Conservation (phyloP, 208 protist species). For the Leishmania mexicana region DNA sequence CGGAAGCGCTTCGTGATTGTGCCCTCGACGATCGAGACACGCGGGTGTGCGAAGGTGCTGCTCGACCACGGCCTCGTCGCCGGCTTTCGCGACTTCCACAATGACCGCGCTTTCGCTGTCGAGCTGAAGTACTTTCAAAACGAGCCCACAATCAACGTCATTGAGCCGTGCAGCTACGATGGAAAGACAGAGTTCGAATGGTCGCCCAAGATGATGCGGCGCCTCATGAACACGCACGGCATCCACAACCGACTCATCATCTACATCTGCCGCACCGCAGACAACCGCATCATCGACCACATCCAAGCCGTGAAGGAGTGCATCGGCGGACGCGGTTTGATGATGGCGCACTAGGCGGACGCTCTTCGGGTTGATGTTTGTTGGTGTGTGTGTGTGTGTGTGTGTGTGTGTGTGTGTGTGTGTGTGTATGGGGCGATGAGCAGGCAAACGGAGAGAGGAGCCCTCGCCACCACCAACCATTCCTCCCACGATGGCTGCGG, state of each 20-base stretch:
- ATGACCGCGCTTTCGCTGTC: constrained; percentile 90
- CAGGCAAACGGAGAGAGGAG: background rate
- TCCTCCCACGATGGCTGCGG: background rate
- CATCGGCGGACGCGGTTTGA: constrained; percentile 86
- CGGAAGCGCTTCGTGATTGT: constrained; percentile 92
- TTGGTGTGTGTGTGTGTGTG: background rate
- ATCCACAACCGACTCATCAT: constrained; percentile 90
- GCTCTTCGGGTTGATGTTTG: background rate
- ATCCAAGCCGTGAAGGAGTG: constrained; percentile 87
- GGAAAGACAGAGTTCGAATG: constrained; percentile 92
- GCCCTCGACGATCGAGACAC: constrained; percentile 86
- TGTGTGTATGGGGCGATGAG: background rate
- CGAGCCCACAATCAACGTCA: constrained; percentile 85
- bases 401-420: background rate
- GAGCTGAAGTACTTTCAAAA: constrained; percentile 94
- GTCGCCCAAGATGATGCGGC: constrained; percentile 93
- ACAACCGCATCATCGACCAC: constrained; percentile 91
- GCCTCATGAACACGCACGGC: constrained; percentile 80
- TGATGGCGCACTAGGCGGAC: constrained; percentile 78
- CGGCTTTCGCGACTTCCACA: constrained; percentile 93
- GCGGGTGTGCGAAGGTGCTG: constrained; percentile 87
- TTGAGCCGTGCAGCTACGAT: constrained; percentile 88
- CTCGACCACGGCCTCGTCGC: constrained; percentile 87
- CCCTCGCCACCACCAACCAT: background rate
- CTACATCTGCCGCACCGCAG: constrained; percentile 84